Evolutionary conservation across 306 rosid species (phyloP).

Genomic region (Ochetophila trinervis): DNA sequence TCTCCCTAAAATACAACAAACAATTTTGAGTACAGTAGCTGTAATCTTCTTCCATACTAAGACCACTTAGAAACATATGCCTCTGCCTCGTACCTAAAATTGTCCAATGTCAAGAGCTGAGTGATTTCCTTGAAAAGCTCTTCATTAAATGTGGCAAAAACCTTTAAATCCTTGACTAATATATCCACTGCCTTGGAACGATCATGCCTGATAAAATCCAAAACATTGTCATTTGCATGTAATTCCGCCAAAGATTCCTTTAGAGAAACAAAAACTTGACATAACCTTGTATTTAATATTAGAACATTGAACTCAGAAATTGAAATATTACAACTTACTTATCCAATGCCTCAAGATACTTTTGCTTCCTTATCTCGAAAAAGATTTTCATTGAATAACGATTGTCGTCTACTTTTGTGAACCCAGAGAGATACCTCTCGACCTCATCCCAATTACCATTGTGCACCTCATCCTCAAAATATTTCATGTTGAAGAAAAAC

Average conservation of each 20-base stretch:
- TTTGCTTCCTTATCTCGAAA: slow-evolving; percentile 98
- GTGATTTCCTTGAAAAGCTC: slow-evolving; percentile 95
- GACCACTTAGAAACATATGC: not conserved
- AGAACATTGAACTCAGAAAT: slow-evolving; percentile 8
- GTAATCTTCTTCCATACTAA: slow-evolving; percentile 1
- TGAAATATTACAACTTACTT: slow-evolving; percentile 57
- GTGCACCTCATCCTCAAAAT: slow-evolving; percentile 98
- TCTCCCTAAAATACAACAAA: slow-evolving; percentile 55
- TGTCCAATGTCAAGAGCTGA: slow-evolving; percentile 88
- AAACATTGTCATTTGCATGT: slow-evolving; percentile 15
- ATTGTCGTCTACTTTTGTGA: slow-evolving; percentile 96
- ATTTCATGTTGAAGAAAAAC: slow-evolving; percentile 94
- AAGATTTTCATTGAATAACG: slow-evolving; percentile 98
- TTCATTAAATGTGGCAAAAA: slow-evolving; percentile 85
- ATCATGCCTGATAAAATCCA: slow-evolving; percentile 63
- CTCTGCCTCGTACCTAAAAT: slow-evolving; percentile 58
- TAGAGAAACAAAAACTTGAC: slow-evolving; percentile 11
- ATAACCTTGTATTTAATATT: not conserved
- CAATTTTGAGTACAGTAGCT: slow-evolving; percentile 12
- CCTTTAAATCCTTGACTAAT: slow-evolving; percentile 85
- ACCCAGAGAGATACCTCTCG: slow-evolving; percentile 92
- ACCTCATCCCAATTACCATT: slow-evolving; percentile 99
- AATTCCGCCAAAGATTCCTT: slow-evolving; percentile 10
- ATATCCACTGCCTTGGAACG: slow-evolving; percentile 92
- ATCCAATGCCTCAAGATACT: slow-evolving; percentile 94